Conservation (phyloP, 1,139 yeast species). For the Scheffersomyces quercinus region DNA sequence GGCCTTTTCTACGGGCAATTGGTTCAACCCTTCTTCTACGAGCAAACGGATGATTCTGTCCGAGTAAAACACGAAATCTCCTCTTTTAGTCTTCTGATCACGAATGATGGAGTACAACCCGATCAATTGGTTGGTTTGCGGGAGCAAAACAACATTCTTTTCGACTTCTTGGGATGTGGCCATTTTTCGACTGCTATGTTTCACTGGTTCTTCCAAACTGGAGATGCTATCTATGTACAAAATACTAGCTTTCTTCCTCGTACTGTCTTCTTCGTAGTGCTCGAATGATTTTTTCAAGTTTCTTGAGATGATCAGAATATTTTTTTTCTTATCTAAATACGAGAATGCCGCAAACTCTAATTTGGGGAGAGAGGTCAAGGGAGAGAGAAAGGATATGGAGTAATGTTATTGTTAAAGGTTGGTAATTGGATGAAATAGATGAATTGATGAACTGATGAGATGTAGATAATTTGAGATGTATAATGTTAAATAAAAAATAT, state of each 20-base stretch:
- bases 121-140: constrained; percentile 84
- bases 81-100: constrained; percentile 72
- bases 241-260: too few species aligned
- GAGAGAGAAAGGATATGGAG: too few species aligned
- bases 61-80: constrained; percentile 92
- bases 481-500: too few species aligned
- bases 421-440: too few species aligned
- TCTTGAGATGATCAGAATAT: neutral
- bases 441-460: too few species aligned
- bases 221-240: too few species aligned
- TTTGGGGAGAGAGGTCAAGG: too few species aligned
- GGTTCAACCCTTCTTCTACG: constrained; percentile 94
- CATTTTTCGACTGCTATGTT: constrained; percentile 12
- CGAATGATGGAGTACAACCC: constrained; percentile 91
- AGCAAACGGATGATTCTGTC: constrained; percentile 89
- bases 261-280: neutral
- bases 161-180: constrained; percentile 23
- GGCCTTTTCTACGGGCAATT: constrained; percentile 75
- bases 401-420: too few species aligned
- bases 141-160: constrained; percentile 67
- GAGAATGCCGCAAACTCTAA: too few species aligned
- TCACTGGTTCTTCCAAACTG: too few species aligned
- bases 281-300: neutral
- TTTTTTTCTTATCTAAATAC: neutral
- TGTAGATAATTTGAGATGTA: too few species aligned